Conservation (phyloP, 2,329 filamentous ascomycete genomes). For the Diaporthe sp. region DNA sequence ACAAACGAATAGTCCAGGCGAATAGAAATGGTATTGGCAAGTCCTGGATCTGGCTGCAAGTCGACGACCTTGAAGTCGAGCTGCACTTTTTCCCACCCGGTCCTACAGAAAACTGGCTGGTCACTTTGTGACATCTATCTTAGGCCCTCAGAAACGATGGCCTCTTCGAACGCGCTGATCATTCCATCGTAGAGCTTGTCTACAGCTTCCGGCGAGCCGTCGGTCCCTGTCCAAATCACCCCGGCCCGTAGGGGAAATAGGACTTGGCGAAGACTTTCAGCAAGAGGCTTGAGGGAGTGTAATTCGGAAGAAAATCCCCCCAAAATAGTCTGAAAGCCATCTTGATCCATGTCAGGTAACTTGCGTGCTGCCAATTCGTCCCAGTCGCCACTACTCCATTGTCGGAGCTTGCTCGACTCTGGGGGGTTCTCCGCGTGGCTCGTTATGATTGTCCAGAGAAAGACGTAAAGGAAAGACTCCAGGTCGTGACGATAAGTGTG, state of each 20-base stretch:
- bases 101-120: background rate
- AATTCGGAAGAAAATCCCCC: background rate
- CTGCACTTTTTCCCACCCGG: background rate
- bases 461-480: conserved; percentile 10
- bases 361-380: conserved; percentile 1
- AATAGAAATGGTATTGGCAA: background rate
- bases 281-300: background rate
- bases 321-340: background rate
- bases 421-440: background rate
- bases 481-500: conserved; percentile 1
- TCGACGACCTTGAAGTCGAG: background rate
- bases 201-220: background rate
- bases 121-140: background rate
- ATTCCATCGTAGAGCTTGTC: conserved; percentile 1
- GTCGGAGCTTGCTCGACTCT: conserved; percentile 4
- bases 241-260: background rate
- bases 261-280: background rate
- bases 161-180: background rate
- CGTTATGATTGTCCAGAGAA: conserved; percentile 13
- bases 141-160: background rate
- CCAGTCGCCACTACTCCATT: conserved; percentile 13
- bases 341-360: background rate
- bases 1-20: too few relatives aligned
- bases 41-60: background rate
- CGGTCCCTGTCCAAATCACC: background rate